Base-by-base conservation (phyloP, 2,329 filamentous ascomycete species). In the Daldinia eschscholtzii region DNA sequence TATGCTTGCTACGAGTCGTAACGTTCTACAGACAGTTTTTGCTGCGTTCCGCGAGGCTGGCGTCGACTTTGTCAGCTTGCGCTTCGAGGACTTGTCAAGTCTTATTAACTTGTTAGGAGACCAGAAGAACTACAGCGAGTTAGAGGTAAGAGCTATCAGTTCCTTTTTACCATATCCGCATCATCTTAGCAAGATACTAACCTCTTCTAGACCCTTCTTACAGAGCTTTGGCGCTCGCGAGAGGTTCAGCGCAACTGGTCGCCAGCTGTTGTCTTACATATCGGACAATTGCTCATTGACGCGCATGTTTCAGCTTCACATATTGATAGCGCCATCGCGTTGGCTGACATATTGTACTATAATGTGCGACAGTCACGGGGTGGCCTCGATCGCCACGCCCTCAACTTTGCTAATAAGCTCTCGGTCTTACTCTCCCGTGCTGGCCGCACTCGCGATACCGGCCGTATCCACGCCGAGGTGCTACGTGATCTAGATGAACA, bases 41-140 rank as follows among this genome's bases (percentile, higher is more conserved):
- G 72, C 76, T 6, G 81, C 81, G 6, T 81, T 84, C 70, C 79
- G 77, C 52, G 77, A 80, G 3, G 74, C 79, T 18, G 76, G 84
- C 18, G 80, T 86, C 48, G 81, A 85, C 64, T 79, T 85, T 44
- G 75, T 80, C 13, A 78, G 80, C 9, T 72, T 87, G 15, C 78
- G 79, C 20, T 80, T 84, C 58, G 77, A 81, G 35, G 83, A 85
- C 41, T 75, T 87, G 0, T 80, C 80, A 18, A 81, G 81, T 6
- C 77, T 86, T 1, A 79, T 85, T 30, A 79, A 80, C 9, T 76
- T 87, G 3, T 79, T 87, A 35, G 1, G 84, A 33, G 80, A 82
- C 26, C 83, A 86, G 64, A 74, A 79, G 63, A 83, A 85, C 72
- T 84, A 80, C 65, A 74, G 76, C 20, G 83, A 84, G 57, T 80